These are phyloP conservation scores for Dendrobium officinale DNA, from an alignment of 106 monocot genomes.

Conservation along the genomic window DNA sequence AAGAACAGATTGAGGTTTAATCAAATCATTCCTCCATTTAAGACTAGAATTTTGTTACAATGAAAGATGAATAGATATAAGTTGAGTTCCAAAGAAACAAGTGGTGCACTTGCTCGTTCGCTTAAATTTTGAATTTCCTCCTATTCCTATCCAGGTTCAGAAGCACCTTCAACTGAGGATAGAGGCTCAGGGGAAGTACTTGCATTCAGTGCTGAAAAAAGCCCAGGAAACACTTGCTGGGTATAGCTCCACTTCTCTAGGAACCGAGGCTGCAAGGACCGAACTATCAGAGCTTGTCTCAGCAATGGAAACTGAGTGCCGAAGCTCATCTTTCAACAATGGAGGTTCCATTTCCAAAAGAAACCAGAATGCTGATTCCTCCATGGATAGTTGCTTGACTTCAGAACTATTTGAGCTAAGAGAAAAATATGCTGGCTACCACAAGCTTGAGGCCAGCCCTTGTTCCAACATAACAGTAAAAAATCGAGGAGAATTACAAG, in stretches of 20 bases:
- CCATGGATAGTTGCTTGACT: slow-evolving; percentile 70
- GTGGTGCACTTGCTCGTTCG: too few species aligned
- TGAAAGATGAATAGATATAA: background rate
- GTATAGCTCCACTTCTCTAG: slow-evolving; percentile 14
- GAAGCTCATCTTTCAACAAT: slow-evolving; percentile 10
- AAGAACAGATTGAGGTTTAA: slow-evolving; percentile 58
- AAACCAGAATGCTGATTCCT: slow-evolving; percentile 29
- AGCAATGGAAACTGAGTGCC: slow-evolving; percentile 23
- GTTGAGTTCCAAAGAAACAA: too few species aligned
- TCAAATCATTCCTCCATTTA: background rate
- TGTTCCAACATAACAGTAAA: background rate
- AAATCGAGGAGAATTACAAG: background rate
- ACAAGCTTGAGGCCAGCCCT: slow-evolving; percentile 10
- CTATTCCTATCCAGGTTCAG: slow-evolving; percentile 41
- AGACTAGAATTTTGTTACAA: background rate
- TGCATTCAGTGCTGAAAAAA: slow-evolving; percentile 55
- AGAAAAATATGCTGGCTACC: background rate
- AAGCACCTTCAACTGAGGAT: slow-evolving; percentile 74
- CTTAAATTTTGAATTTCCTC: background rate
- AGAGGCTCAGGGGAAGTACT: slow-evolving; percentile 79
- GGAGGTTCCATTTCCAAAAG: background rate
- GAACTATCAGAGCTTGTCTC: slow-evolving; percentile 52
- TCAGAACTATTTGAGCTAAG: slow-evolving; percentile 20
- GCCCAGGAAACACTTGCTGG: slow-evolving; percentile 61
- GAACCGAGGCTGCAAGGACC: slow-evolving; percentile 25